Base-by-base conservation (phyloP, 1,284 basidiomycete genomes). In the Macrocystidia cucumis region DNA sequence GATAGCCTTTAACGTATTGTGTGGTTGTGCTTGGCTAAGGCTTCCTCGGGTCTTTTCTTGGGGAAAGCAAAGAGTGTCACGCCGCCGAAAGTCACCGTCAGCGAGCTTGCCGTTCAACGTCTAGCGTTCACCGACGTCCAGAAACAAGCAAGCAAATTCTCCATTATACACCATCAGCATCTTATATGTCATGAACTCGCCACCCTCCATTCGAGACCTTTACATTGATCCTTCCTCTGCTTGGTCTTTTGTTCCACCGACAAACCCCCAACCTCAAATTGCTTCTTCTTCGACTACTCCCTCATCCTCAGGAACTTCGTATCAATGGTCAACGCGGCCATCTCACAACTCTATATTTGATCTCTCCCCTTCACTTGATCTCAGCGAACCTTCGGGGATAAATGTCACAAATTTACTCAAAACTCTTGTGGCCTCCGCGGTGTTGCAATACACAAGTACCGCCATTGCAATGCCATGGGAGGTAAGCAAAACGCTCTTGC, bases 401-500 rank as follows among this genome's bases (percentile, higher is more conserved):
- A 73, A 85, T 54, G 54, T 72, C 9, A 53, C 67, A 5, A 54
- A 74, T 17, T 49, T 86, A 13, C 52, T 84, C 35, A 78, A 74
- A 44, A 71, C 78, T 4, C 52, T 86, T 18, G 62, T 79, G 2
- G 77, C 80, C 4, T 75, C 79, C 4, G 78, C 76, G 3, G 55
- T 88, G 12, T 57, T 90, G 36, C 77, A 87, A 45, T 96, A 91
- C 58, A 72, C 86, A 5, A 84, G 80, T 33, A 84, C 82, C 9
- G 91, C 87, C 2, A 73, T 96, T 42, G 89, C 85, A 5, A 95
- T 95, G 83, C 95, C 96, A 9, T 93, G 95, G 76, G 95, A 98
- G 56, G 93, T 98, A 1, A 93, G 88, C 29, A 97, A 95, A 64
- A 71, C 91, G 11, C 69, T 99, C 29, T 67, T 98, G n/a, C 96